Conservation (phyloP, 2,329 filamentous ascomycete species). For the Colletotrichum lini region DNA sequence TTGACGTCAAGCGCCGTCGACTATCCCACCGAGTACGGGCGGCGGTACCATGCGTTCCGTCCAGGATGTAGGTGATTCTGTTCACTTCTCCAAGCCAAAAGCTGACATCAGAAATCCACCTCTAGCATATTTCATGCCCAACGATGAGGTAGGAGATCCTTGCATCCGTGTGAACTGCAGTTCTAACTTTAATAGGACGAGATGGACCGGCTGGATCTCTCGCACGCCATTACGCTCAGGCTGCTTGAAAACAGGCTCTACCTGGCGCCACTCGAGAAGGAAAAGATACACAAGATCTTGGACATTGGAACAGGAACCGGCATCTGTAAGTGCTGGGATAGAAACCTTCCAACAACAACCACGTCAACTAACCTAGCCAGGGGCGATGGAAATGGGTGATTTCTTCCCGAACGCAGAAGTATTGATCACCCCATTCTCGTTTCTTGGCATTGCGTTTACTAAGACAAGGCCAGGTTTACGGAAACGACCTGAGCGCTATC, state of each 20-base stretch:
- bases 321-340: too few relatives aligned
- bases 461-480: background rate
- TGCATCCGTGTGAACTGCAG: background rate
- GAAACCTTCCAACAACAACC: too few relatives aligned
- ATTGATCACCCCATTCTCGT: too few relatives aligned
- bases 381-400: too few relatives aligned
- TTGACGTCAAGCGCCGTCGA: background rate
- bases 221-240: background rate
- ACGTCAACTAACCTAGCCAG: fast-evolving
- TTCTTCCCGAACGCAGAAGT: too few relatives aligned
- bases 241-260: background rate
- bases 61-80: background rate
- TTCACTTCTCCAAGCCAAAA: too few relatives aligned
- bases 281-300: background rate
- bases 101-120: too few relatives aligned
- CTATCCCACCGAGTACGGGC: background rate
- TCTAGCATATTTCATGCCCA: background rate
- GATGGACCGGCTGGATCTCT: constrained; percentile 12
- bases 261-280: background rate
- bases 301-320: background rate
- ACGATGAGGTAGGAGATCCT: background rate
- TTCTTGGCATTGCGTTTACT: too few relatives aligned
- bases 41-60: background rate
- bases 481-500: constrained; percentile 26
- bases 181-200: background rate